Percentiles rank a stretch among this genome's conserved stretches.
phyloP scores from a whole-genome alignment of 495 filamentous ascomycete genomes.

The Hypoxylon crocopeplum region DNA sequence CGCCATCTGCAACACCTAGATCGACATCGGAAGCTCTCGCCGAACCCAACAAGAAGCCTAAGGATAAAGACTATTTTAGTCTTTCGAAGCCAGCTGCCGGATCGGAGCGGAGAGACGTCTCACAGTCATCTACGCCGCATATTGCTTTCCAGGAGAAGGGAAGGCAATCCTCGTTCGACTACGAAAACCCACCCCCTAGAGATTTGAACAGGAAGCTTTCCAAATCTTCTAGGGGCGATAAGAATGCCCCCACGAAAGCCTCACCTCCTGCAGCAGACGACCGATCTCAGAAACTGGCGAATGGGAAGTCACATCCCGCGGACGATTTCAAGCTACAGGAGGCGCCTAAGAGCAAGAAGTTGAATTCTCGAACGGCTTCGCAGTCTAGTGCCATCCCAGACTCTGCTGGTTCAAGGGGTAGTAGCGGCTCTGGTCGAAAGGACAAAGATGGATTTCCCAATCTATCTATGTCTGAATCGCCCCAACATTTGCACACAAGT shows the following conservation, averaged over 20 bases:
- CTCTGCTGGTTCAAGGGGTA: constrained; percentile 34
- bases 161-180: constrained; percentile 64
- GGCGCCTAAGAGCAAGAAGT: constrained; percentile 71
- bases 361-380: constrained; percentile 69
- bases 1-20: constrained; percentile 65
- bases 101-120: constrained; percentile 47
- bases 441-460: constrained; percentile 36
- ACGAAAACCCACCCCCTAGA: constrained; percentile 52
- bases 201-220: constrained; percentile 53
- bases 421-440: constrained; percentile 37
- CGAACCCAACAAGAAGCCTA: constrained; percentile 51
- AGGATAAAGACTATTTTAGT: constrained; percentile 63
- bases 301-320: constrained; percentile 36
- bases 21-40: constrained; percentile 57
- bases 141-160: constrained; percentile 92
- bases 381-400: constrained; percentile 53
- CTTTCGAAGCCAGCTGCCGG: constrained; percentile 39
- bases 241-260: constrained; percentile 45
- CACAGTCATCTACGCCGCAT: constrained; percentile 72
- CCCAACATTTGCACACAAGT: constrained; percentile 34
- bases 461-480: constrained; percentile 37
- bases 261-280: constrained; percentile 53
- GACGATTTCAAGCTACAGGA: constrained; percentile 79
- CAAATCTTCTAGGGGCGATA: constrained; percentile 48
- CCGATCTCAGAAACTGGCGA: constrained; percentile 44